phyloP scores from a whole-genome alignment of 2,329 filamentous ascomycete species.

The Microascus cirrosus region DNA sequence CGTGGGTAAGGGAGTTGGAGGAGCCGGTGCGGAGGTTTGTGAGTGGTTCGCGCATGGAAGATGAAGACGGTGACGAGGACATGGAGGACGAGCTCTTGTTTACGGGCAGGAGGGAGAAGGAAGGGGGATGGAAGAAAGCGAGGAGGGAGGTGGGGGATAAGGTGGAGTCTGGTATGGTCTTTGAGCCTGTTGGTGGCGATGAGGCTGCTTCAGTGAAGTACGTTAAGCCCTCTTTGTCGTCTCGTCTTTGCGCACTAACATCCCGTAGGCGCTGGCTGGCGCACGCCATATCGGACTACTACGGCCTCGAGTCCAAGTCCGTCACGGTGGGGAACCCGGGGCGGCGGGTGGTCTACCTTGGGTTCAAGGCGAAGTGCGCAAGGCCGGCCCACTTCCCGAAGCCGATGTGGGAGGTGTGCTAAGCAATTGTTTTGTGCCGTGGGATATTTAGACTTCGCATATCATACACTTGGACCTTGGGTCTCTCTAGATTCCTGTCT shows the following conservation, averaged over 20 bases:
- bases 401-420: slow-evolving; percentile 48
- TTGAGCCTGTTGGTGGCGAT: slow-evolving; percentile 68
- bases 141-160: slow-evolving; percentile 44
- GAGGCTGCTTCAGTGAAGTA: slow-evolving; percentile 73
- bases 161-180: slow-evolving; percentile 55
- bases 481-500: no score
- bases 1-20: slow-evolving; percentile 74
- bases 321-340: slow-evolving; percentile 61
- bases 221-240: slow-evolving; percentile 19
- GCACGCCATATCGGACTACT: slow-evolving; percentile 85
- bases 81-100: slow-evolving; percentile 86
- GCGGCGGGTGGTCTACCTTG: slow-evolving; percentile 73
- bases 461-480: no score
- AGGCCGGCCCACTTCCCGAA: slow-evolving; percentile 34
- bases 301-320: slow-evolving; percentile 76
- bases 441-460: no score
- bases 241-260: slow-evolving; percentile 1
- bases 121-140: slow-evolving; percentile 32
- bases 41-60: slow-evolving; percentile 28
- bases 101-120: slow-evolving; percentile 55
- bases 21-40: slow-evolving; percentile 73
- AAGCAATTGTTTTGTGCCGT: background rate
- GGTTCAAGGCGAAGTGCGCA: slow-evolving; percentile 30
- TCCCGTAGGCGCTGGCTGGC: slow-evolving; percentile 70
- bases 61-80: slow-evolving; percentile 29